Conservation (phyloP, 495 filamentous ascomycete genomes). For the Penicillium pancosmium region DNA sequence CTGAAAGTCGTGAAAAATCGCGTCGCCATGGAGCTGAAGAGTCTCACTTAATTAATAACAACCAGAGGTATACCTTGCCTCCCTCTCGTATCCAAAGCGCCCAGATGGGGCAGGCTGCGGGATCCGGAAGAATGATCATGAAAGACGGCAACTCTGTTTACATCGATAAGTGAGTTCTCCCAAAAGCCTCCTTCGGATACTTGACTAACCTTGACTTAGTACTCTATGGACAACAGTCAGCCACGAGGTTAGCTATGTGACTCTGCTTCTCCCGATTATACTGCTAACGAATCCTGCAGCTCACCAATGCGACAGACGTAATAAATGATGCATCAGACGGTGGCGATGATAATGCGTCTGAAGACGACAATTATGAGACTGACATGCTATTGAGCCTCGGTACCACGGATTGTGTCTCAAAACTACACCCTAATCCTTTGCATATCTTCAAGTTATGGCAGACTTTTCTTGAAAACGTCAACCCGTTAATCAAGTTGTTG, state of each 20-base stretch:
- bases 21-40: conserved; percentile 3
- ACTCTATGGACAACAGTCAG: conserved; percentile 56
- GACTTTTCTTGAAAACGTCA: conserved; percentile 65
- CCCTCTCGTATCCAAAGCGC: background rate
- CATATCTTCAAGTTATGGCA: conserved; percentile 77
- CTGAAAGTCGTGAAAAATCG: conserved; percentile 27
- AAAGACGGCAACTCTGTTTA: conserved; percentile 48
- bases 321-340: conserved; percentile 30
- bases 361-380: conserved; percentile 26
- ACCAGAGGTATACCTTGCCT: background rate
- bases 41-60: background rate
- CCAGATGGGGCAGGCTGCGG: conserved; percentile 7
- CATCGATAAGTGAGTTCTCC: conserved; percentile 44
- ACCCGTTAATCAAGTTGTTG: conserved; percentile 71
- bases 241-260: conserved; percentile 44
- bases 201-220: conserved; percentile 23
- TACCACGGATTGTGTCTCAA: conserved; percentile 19
- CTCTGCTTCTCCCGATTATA: background rate
- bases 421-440: conserved; percentile 64
- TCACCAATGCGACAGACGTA: conserved; percentile 52
- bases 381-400: conserved; percentile 26
- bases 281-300: conserved; percentile 29
- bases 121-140: conserved; percentile 36
- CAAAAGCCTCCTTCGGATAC: background rate
- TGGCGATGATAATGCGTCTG: conserved; percentile 16